Evolutionary conservation across 2,329 filamentous ascomycete species (phyloP).

Genomic region (Aspergillus pseudonomiae): DNA sequence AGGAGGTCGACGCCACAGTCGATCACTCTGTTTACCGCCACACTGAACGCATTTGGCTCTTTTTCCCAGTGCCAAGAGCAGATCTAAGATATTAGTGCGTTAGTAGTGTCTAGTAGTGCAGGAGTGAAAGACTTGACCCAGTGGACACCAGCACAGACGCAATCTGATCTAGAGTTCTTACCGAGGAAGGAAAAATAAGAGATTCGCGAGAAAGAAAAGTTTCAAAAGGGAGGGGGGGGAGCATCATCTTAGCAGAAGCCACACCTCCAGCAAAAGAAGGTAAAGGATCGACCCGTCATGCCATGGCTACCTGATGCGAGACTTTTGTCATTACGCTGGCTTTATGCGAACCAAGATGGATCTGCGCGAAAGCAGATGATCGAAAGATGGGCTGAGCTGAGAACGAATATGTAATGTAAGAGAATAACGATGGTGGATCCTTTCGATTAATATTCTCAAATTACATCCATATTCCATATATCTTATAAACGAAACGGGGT

Average conservation of each 20-base stretch:
- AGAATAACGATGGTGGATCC: not conserved
- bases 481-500: not conserved
- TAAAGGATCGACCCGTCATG: not conserved
- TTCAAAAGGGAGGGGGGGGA: not conserved
- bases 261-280: not conserved
- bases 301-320: not conserved
- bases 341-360: not conserved
- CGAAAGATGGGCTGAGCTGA: conserved; percentile 3
- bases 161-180: not conserved
- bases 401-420: not conserved
- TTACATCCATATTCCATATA: not conserved
- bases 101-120: not conserved
- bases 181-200: not conserved
- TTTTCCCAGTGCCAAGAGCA: not conserved
- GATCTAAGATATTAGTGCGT: conserved; percentile 5
- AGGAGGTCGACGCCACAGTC: conserved; percentile 3
- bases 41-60: not conserved
- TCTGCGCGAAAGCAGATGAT: not conserved
- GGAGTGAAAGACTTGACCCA: not conserved
- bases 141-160: not conserved
- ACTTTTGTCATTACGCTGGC: not conserved
- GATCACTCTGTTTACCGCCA: conserved; percentile 2
- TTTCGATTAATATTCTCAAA: not conserved
- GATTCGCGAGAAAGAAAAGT: not conserved
- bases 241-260: no score